These are phyloP conservation scores for Lasiodiplodia theobromae DNA, from an alignment of 2,329 filamentous ascomycete species.

Conservation along the genomic window DNA sequence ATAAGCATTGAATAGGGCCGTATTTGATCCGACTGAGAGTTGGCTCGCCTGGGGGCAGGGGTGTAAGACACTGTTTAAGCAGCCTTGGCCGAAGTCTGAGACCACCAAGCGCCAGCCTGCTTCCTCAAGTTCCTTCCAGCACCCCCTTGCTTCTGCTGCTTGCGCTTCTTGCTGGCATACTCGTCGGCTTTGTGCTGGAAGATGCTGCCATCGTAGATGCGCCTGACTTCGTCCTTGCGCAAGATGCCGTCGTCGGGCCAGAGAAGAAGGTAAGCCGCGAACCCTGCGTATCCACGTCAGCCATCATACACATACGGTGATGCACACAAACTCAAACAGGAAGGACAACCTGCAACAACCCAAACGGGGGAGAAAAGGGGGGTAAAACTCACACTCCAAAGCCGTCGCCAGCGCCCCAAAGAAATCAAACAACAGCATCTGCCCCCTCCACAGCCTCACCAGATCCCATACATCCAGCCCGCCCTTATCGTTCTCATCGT, in stretches of 20 bases:
- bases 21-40: no score
- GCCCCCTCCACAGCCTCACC: conserved; percentile 48
- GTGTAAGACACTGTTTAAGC: neutral
- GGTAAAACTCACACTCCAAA: conserved; percentile 54
- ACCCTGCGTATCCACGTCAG: conserved; percentile 42
- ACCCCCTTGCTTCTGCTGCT: neutral
- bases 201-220: conserved; percentile 61
- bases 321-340: no score
- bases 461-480: conserved; percentile 51
- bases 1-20: no score
- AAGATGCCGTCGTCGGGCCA: conserved; percentile 64
- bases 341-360: no score
- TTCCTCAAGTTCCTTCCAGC: conserved; percentile 1
- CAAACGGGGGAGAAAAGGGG: no score
- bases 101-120: conserved; percentile 7
- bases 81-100: neutral
- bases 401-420: conserved; percentile 55
- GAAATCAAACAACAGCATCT: conserved; percentile 53
- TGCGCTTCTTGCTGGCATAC: conserved; percentile 11
- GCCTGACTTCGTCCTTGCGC: conserved; percentile 64
- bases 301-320: no score
- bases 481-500: conserved; percentile 48
- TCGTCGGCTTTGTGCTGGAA: conserved; percentile 46
- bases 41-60: no score
- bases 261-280: conserved; percentile 60